Conservation (phyloP, 331 rosid genomes). For the Stylosanthes scabra region DNA sequence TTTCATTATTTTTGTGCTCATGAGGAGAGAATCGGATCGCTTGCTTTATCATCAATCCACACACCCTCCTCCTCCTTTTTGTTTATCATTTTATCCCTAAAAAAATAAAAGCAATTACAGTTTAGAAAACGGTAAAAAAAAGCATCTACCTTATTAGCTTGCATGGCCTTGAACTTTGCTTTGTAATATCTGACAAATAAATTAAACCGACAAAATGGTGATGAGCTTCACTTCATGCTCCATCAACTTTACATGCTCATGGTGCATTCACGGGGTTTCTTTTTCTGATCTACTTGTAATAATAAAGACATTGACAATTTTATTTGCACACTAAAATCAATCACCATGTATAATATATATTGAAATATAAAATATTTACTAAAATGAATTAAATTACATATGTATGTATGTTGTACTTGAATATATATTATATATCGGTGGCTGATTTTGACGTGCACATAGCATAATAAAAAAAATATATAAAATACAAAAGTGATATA, state of each 20-base stretch:
- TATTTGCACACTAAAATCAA: too few relatives aligned
- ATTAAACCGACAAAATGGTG: slow-evolving; percentile 43
- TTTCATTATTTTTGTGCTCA: slow-evolving; percentile 17
- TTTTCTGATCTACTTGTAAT: too few relatives aligned
- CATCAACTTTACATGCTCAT: slow-evolving; percentile 44
- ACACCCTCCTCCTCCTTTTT: background rate
- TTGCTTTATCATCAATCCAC: slow-evolving; percentile 4
- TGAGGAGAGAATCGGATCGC: background rate
- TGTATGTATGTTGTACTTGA: too few relatives aligned
- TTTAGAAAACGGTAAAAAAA: slow-evolving; percentile 25
- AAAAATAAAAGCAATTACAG: slow-evolving; percentile 1
- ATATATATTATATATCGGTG: too few relatives aligned
- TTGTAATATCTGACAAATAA: slow-evolving; percentile 21
- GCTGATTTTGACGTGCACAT: too few relatives aligned
- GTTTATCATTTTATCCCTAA: background rate
- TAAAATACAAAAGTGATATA: slow-evolving; percentile 45
- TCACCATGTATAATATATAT: too few relatives aligned
- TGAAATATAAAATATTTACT: slow-evolving; percentile 14
- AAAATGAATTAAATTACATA: too few relatives aligned
- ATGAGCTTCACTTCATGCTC: slow-evolving; percentile 50
- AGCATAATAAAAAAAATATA: too few relatives aligned
- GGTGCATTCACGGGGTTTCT: slow-evolving; percentile 49
- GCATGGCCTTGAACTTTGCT: slow-evolving; percentile 38
- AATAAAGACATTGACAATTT: too few relatives aligned
- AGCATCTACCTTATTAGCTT: slow-evolving; percentile 23